Conservation (phyloP, 331 rosid species). For the Spiraea crenata region DNA sequence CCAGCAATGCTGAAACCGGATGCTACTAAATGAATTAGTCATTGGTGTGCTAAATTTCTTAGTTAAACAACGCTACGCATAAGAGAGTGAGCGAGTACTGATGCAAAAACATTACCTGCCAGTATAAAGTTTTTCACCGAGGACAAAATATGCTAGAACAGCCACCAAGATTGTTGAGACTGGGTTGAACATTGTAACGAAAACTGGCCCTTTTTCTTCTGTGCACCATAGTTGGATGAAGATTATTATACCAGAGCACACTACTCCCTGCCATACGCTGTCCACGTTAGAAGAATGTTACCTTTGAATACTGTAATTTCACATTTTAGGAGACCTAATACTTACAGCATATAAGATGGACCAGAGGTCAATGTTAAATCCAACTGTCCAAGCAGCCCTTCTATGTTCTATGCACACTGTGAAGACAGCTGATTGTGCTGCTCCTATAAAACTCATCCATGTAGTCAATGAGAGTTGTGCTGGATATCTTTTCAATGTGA, state of each 20-base stretch:
- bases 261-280: constrained; percentile 56
- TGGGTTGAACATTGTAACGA: constrained; percentile 76
- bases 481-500: constrained; percentile 69
- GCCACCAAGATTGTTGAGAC: constrained; percentile 57
- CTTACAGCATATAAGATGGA: constrained; percentile 65
- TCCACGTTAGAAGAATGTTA: not conserved
- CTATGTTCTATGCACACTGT: constrained; percentile 43
- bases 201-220: constrained; percentile 75
- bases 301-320: not conserved
- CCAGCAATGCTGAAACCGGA: no score
- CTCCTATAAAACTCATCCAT: constrained; percentile 78
- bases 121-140: constrained; percentile 64
- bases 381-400: constrained; percentile 55
- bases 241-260: constrained; percentile 44
- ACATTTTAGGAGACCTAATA: not conserved
- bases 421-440: constrained; percentile 69
- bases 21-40: no score
- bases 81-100: no score
- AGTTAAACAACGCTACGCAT: not conserved
- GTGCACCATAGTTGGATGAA: constrained; percentile 80
- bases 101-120: constrained; percentile 53
- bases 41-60: not conserved
- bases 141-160: constrained; percentile 59
- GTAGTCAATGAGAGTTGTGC: constrained; percentile 71
- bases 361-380: constrained; percentile 65